Evolutionary conservation across 2,329 filamentous ascomycete species (phyloP).

Genomic region (Aspergillus ochraceus): DNA sequence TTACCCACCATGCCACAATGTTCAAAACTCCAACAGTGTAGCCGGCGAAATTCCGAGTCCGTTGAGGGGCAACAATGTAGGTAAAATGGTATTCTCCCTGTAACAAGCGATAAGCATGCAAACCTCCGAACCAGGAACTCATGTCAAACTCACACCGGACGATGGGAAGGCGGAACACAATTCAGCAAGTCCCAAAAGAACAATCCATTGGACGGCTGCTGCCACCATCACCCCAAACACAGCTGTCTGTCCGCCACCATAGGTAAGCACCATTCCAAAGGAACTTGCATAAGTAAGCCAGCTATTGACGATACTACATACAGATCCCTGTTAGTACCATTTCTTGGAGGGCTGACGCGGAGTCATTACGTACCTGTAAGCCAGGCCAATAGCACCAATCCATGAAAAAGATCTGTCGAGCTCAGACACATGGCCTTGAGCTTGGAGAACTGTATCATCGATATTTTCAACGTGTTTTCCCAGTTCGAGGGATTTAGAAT

Average conservation of each 20-base stretch:
- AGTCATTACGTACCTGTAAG: slow-evolving; percentile 20
- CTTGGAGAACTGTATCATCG: slow-evolving; percentile 1
- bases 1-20: slow-evolving; percentile 28
- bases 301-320: slow-evolving; percentile 22
- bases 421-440: slow-evolving; percentile 4
- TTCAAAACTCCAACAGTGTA: slow-evolving; percentile 26
- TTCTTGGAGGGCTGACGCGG: neutral
- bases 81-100: slow-evolving; percentile 34
- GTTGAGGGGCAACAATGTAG: slow-evolving; percentile 25
- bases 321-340: neutral
- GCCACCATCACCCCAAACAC: slow-evolving; percentile 24
- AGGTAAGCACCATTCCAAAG: slow-evolving; percentile 24
- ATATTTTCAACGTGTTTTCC: neutral
- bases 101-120: neutral
- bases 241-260: slow-evolving; percentile 24
- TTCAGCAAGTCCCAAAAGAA: slow-evolving; percentile 15
- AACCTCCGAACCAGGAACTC: no score
- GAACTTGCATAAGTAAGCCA: slow-evolving; percentile 24
- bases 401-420: slow-evolving; percentile 22
- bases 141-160: slow-evolving; percentile 9
- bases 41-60: slow-evolving; percentile 23
- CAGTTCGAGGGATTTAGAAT: neutral
- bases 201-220: slow-evolving; percentile 23
- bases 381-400: slow-evolving; percentile 25
- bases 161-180: slow-evolving; percentile 16